These are phyloP conservation scores for Taiozyma sp. DNA, from an alignment of 1,139 yeast genomes.

Conservation along the genomic window DNA sequence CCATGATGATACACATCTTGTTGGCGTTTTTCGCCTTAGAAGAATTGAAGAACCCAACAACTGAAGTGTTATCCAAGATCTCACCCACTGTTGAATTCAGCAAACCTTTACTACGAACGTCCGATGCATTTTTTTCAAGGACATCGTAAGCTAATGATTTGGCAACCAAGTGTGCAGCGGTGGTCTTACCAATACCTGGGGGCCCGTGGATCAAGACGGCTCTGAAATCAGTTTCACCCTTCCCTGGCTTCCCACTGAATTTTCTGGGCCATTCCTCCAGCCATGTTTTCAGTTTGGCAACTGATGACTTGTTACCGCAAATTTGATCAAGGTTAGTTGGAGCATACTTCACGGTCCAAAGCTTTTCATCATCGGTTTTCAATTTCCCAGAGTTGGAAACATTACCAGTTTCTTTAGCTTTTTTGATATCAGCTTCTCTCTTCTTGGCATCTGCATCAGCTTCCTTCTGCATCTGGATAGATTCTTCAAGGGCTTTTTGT, in stretches of 20 bases:
- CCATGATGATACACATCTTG: slow-evolving; percentile 86
- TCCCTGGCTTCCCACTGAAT: slow-evolving; percentile 47
- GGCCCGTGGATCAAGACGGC: slow-evolving; percentile 87
- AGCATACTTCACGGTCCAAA: slow-evolving; percentile 95
- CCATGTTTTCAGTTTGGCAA: slow-evolving; percentile 68
- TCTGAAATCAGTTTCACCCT: slow-evolving; percentile 60
- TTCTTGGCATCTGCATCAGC: slow-evolving; percentile 27
- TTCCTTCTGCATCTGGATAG: slow-evolving; percentile 39
- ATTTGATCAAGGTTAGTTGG: slow-evolving; percentile 72
- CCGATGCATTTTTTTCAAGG: slow-evolving; percentile 79
- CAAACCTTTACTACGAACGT: slow-evolving; percentile 80
- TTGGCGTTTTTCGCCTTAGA: slow-evolving; percentile 29
- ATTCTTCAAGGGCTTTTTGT: slow-evolving; percentile 44
- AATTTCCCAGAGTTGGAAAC: slow-evolving; percentile 16
- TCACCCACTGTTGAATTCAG: slow-evolving; percentile 65
- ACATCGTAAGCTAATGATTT: slow-evolving; percentile 65
- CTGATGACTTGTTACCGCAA: slow-evolving; percentile 86
- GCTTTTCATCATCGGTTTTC: slow-evolving; percentile 40
- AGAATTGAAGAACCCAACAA: slow-evolving; percentile 66
- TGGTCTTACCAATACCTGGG: slow-evolving; percentile 81
- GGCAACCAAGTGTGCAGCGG: slow-evolving; percentile 74
- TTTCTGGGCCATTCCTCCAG: slow-evolving; percentile 68
- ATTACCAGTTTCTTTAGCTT: slow-evolving; percentile 23
- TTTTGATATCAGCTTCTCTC: slow-evolving; percentile 23
- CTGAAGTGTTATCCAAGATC: slow-evolving; percentile 76